These are phyloP conservation scores for Plasmodium coatneyi DNA, from an alignment of 169 alveolate species.

Conservation along the genomic window DNA sequence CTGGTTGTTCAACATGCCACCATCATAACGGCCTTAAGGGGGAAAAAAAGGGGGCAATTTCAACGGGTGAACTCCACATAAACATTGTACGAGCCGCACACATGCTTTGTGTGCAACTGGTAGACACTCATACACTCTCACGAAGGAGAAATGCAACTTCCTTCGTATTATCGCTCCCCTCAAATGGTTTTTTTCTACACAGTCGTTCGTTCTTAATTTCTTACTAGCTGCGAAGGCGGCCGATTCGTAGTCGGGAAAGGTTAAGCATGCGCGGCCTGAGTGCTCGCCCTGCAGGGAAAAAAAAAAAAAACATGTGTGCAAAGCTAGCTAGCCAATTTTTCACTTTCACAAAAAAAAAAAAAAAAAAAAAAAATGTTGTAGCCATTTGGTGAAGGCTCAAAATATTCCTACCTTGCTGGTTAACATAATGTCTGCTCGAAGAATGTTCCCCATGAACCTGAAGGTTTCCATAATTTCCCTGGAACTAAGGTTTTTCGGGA, in stretches of 20 bases:
- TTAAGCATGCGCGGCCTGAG: constrained; percentile 64
- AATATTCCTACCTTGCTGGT: constrained; percentile 55
- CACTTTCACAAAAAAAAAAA: not conserved
- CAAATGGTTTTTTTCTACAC: not conserved
- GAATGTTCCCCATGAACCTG: constrained; percentile 50
- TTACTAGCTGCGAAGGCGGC: constrained; percentile 71
- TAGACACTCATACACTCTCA: not conserved
- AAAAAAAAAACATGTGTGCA: not conserved
- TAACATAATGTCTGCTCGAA: constrained; percentile 64
- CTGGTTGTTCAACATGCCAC: constrained; percentile 64
- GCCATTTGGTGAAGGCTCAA: not conserved
- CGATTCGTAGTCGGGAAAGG: constrained; percentile 54
- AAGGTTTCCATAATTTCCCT: constrained; percentile 59
- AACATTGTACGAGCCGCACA: not conserved
- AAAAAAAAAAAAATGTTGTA: constrained; percentile 11
- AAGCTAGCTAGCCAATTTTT: not conserved
- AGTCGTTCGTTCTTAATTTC: not conserved
- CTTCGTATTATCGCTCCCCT: not conserved
- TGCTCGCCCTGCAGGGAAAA: constrained; percentile 43
- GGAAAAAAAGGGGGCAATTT: constrained; percentile 1
- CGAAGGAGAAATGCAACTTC: not conserved
- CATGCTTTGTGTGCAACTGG: not conserved
- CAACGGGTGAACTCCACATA: not conserved
- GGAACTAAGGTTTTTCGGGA: constrained; percentile 51
- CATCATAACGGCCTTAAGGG: constrained; percentile 55